Conservation (phyloP, 306 rosid species). For the Vigna radiata region DNA sequence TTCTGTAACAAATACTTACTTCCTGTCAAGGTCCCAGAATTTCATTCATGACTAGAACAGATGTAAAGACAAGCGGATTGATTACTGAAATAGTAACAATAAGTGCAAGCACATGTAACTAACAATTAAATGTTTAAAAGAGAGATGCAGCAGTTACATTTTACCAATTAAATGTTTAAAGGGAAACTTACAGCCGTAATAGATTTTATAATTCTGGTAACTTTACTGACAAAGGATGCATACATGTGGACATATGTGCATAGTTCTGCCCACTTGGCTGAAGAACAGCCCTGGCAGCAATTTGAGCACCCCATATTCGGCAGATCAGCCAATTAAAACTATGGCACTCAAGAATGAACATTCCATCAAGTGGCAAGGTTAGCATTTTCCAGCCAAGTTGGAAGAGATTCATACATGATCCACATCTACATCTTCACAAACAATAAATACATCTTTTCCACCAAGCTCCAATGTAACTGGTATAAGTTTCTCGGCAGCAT, state of each 20-base stretch:
- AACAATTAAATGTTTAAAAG: constrained; percentile 24
- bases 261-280: constrained; percentile 98
- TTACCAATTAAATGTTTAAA: constrained; percentile 1
- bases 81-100: constrained; percentile 30
- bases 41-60: constrained; percentile 14
- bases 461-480: constrained; percentile 99
- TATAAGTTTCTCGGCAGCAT: constrained; percentile 81
- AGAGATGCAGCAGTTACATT: constrained; percentile 37
- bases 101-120: constrained; percentile 24
- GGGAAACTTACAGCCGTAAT: constrained; percentile 79
- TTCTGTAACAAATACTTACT: neutral
- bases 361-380: constrained; percentile 19
- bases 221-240: constrained; percentile 75
- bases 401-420: constrained; percentile 69
- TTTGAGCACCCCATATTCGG: constrained; percentile 78
- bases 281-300: constrained; percentile 92
- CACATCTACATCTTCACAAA: constrained; percentile 92
- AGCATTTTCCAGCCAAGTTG: constrained; percentile 36
- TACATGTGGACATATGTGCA: constrained; percentile 93
- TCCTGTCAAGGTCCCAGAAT: neutral
- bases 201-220: constrained; percentile 80
- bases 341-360: constrained; percentile 33
- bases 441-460: constrained; percentile 97
- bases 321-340: constrained; percentile 45
- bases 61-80: constrained; percentile 23